Percentiles rank a stretch among this genome's conserved stretches.
Conservation (phyloP, 768 basidiomycete genomes). For the Jaapia argillacea region DNA sequence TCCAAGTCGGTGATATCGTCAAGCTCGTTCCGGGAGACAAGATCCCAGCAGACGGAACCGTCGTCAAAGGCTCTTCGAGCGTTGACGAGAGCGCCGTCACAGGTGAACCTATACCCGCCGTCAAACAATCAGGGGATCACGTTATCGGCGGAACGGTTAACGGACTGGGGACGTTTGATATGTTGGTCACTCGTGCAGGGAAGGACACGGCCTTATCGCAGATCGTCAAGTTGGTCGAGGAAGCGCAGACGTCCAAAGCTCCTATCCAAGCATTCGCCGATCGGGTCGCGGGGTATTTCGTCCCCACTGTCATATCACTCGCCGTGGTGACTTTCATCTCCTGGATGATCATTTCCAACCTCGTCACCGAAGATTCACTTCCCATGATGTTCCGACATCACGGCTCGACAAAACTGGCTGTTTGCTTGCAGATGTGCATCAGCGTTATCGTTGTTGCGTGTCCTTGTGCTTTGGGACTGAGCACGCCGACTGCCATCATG, state of each 20-base stretch:
- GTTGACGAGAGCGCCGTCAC: slow-evolving; percentile 96
- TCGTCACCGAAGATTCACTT: slow-evolving; percentile 45
- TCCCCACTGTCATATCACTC: slow-evolving; percentile 82
- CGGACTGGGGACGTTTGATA: slow-evolving; percentile 93
- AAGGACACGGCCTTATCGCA: slow-evolving; percentile 94
- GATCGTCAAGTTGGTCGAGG: slow-evolving; percentile 94
- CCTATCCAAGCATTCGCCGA: slow-evolving; percentile 98
- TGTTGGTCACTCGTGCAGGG: slow-evolving; percentile 91
- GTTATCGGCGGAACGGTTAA: slow-evolving; percentile 98
- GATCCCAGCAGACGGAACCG: slow-evolving; percentile 90
- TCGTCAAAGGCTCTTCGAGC: slow-evolving; percentile 75
- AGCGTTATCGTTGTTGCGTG: slow-evolving; percentile 97
- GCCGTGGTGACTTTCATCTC: slow-evolving; percentile 69
- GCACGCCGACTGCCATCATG: slow-evolving; percentile 98
- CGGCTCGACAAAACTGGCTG: slow-evolving; percentile 77
- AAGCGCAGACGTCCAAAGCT: slow-evolving; percentile 96
- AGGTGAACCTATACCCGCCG: slow-evolving; percentile 83
- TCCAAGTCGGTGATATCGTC: slow-evolving; percentile 88
- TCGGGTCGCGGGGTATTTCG: slow-evolving; percentile 89
- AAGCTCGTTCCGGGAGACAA: slow-evolving; percentile 96
- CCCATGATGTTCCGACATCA: slow-evolving; percentile 80
- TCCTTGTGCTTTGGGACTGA: slow-evolving; percentile 92
- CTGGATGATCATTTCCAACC: slow-evolving; percentile 70
- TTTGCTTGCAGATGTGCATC: slow-evolving; percentile 95
- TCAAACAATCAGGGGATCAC: slow-evolving; percentile 73